Percentiles rank a stretch among this genome's conserved stretches.
phyloP scores from a whole-genome alignment of 208 protist genomes.

The Acanthamoeba castellanii region DNA sequence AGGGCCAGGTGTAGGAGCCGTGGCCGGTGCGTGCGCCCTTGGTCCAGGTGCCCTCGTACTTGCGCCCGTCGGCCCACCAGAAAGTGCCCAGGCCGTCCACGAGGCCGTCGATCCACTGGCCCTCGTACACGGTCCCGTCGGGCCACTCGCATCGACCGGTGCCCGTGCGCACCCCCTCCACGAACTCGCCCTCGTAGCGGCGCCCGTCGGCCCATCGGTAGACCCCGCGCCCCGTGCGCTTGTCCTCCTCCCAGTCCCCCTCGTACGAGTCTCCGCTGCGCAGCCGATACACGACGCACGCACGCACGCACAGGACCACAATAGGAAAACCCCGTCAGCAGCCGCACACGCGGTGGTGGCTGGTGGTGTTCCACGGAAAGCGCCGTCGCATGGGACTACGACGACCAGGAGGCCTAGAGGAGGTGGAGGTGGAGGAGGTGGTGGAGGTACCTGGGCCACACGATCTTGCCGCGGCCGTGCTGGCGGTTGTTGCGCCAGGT shows the following conservation, averaged over 20 bases:
- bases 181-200: conserved; percentile 3
- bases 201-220: conserved; percentile 27
- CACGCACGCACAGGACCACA: background rate
- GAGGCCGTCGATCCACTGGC: background rate
- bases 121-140: conserved; percentile 28
- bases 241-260: conserved; percentile 35
- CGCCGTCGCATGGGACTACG: background rate
- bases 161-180: conserved; percentile 16
- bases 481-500: conserved; percentile 59
- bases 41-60: conserved; percentile 29
- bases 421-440: background rate
- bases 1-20: conserved; percentile 61
- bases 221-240: conserved; percentile 15
- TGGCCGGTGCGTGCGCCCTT: conserved; percentile 39
- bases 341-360: no score
- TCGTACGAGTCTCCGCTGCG: conserved; percentile 7
- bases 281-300: background rate
- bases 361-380: background rate
- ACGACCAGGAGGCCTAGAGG: background rate
- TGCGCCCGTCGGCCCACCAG: conserved; percentile 41
- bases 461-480: conserved; percentile 40
- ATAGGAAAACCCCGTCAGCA: no score
- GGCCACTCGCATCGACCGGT: conserved; percentile 14
- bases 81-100: conserved; percentile 21
- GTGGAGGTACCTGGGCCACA: conserved; percentile 26